Conservation (phyloP, 352 stramenopile genomes). For the Phytophthora sp. region DNA sequence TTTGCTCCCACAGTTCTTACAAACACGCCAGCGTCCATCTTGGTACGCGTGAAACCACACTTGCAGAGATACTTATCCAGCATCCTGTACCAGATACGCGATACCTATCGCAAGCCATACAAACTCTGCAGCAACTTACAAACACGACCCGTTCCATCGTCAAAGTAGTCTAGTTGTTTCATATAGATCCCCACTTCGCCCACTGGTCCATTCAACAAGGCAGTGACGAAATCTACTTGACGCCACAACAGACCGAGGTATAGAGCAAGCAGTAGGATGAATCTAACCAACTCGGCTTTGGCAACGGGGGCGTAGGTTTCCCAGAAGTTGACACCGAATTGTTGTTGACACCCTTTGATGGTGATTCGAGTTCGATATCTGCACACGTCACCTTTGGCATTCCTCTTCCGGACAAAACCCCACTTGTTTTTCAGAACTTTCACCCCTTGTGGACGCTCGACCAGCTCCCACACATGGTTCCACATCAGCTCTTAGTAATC, state of each 20-base stretch:
- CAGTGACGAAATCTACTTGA: neutral
- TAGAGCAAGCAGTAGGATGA: neutral
- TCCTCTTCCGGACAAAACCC: slow-evolving; percentile 1
- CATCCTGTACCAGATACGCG: no score
- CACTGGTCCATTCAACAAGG: neutral
- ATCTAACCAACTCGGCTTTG: neutral
- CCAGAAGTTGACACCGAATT: slow-evolving; percentile 4
- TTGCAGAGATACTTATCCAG: neutral
- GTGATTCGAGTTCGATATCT: slow-evolving; percentile 13
- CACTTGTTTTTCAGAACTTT: slow-evolving; percentile 1
- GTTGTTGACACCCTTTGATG: slow-evolving; percentile 15
- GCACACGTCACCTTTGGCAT: slow-evolving; percentile 3
- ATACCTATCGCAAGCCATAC: neutral
- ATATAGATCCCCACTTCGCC: neutral
- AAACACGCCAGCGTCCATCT: neutral
- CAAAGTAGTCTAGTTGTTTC: neutral
- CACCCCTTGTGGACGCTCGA: neutral
- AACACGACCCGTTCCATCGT: neutral
- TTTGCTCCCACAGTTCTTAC: neutral
- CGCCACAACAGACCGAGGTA: neutral
- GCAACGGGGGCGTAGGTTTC: neutral
- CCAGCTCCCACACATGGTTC: slow-evolving; percentile 9
- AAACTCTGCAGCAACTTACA: no score
- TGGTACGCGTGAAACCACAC: neutral
- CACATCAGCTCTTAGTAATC: slow-evolving; percentile 8